Base-by-base conservation (phyloP, 1,284 basidiomycete genomes). In the Sanghuangporus weigelae region DNA sequence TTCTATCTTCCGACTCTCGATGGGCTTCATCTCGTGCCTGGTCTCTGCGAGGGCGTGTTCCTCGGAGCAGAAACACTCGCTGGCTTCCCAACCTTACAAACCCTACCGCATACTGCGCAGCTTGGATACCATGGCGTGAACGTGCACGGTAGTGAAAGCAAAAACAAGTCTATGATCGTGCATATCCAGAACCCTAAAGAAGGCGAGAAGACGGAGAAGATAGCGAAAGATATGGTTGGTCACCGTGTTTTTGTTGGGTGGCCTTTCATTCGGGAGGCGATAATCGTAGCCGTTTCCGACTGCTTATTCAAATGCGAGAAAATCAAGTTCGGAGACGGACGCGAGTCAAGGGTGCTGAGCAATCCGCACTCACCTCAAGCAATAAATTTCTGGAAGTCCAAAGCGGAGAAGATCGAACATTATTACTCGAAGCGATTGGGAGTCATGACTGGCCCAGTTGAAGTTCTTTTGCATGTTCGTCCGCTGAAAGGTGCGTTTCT, bases 11-110 rank as follows among this genome's bases (percentile, higher is more conserved):
- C 97, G 0, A 93, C 88, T 0, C 81, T 99, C 36, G 87, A 93
- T 68, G 96, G 93, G 1, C 81, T 96, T 7, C 87, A 94, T 68
- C 84, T 98, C 53, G 82, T 96, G 55, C 84, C 91, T 59, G 96
- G 96, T 4, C 84, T 99, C 1, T 85, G 92, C 66, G 88, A 95
- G 36, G 96, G 97, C 36, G 96, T 96, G 10, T 84, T 87, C 67
- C 85, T 97, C 10, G 96, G 96, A 49, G 84, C 84, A 8, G 83
- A 90, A 23, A 93, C 95, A 1, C 82, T 98, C 6, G 95, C 97
- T 0, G 96, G 97, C 19, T 99, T 99, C 83, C 96, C 96, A 0
- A 96, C 95, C 0, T 80, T 99, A 36, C 85, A 96, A 68, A 98
- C 95, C 0, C 81, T 99, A 2, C 92, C 92, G 0, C 85, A 95